Evolutionary conservation across 208 protist species (phyloP).

Genomic region (Crithidia brevicula): DNA sequence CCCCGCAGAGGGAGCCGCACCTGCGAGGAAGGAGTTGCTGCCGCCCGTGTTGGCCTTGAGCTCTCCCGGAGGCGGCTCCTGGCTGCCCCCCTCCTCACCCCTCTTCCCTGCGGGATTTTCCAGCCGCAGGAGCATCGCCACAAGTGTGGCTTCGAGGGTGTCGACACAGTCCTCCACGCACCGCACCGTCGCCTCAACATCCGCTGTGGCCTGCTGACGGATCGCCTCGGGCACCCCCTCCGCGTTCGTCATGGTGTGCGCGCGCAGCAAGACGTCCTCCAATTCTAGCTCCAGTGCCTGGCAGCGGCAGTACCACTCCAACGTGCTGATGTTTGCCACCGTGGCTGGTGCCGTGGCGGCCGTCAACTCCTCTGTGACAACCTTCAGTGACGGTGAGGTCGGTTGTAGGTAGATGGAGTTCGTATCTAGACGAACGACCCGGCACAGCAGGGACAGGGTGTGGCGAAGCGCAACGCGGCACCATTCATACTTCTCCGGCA

Average conservation of each 20-base stretch:
- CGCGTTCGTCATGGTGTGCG: neutral
- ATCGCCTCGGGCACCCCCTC: slow-evolving; percentile 15
- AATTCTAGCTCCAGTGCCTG: slow-evolving; percentile 51
- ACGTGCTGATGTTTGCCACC: neutral
- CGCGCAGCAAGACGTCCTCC: slow-evolving; percentile 32
- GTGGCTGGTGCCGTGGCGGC: neutral
- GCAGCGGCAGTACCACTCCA: slow-evolving; percentile 47
- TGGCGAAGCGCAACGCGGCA: slow-evolving; percentile 36
- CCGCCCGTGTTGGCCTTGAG: too few species aligned
- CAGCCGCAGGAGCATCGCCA: slow-evolving; percentile 39
- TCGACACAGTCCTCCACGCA: slow-evolving; percentile 30
- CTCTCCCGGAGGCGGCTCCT: too few species aligned
- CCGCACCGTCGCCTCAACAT: slow-evolving; percentile 15
- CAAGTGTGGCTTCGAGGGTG: slow-evolving; percentile 37
- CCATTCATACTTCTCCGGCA: slow-evolving; percentile 18
- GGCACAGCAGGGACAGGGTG: slow-evolving; percentile 59
- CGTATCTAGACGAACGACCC: slow-evolving; percentile 50
- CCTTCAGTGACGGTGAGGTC: neutral
- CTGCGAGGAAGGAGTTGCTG: too few species aligned
- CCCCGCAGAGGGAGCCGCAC: neutral
- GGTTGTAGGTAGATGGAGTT: slow-evolving; percentile 30
- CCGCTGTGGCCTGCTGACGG: slow-evolving; percentile 7
- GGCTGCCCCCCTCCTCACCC: too few species aligned
- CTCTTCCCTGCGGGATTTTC: neutral
- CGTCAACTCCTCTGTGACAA: neutral